A percentile compares a stretch with the other conserved stretches of the same genome.
Conservation (phyloP, 768 basidiomycete species). For the Lyophyllum decastes region DNA sequence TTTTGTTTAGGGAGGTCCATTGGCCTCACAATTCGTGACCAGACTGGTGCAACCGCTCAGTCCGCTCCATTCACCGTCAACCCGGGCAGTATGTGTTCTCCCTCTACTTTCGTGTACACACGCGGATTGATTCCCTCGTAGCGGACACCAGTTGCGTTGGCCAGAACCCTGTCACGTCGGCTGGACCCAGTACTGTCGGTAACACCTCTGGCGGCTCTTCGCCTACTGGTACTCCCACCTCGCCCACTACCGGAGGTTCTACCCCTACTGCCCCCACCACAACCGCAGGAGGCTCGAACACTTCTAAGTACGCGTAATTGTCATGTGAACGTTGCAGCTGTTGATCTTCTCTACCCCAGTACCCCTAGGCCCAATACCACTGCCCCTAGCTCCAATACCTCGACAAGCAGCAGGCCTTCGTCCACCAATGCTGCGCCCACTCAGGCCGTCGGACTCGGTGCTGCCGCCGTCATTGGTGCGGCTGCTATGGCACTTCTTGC, state of each 20-base stretch:
- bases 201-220: conserved; percentile 18
- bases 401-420: conserved; percentile 8
- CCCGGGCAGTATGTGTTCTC: conserved; percentile 45
- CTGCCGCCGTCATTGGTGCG: conserved; percentile 42
- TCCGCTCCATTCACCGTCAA: conserved; percentile 53
- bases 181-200: conserved; percentile 15
- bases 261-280: conserved; percentile 11
- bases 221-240: conserved; percentile 5
- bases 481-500: conserved; percentile 44
- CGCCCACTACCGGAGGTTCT: conserved; percentile 13
- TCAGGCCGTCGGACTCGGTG: conserved; percentile 36
- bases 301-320: not conserved
- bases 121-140: conserved; percentile 17
- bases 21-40: conserved; percentile 64
- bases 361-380: conserved; percentile 7
- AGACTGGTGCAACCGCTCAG: conserved; percentile 49
- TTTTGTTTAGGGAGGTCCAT: conserved; percentile 46
- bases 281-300: conserved; percentile 1
- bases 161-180: conserved; percentile 16
- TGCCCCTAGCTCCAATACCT: conserved; percentile 8
- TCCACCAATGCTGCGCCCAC: conserved; percentile 30
- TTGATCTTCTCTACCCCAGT: not conserved
- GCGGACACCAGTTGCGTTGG: conserved; percentile 39
- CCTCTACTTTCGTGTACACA: not conserved
- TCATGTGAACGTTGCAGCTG: not conserved